phyloP scores from a whole-genome alignment of 352 stramenopile species.

The Pythium dissimile region DNA sequence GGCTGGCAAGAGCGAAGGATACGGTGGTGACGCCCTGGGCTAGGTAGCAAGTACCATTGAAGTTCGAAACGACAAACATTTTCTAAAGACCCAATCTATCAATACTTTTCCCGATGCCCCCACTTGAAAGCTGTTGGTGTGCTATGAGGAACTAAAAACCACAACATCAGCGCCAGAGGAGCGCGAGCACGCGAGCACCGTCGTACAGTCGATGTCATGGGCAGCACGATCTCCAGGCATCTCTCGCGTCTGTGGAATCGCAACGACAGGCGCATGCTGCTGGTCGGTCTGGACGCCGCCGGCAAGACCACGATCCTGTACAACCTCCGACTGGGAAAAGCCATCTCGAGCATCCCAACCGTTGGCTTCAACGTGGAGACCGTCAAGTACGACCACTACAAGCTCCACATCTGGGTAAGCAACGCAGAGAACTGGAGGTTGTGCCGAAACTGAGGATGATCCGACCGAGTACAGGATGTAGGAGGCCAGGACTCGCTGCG shows the following conservation, averaged over 20 bases:
- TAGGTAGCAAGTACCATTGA: slow-evolving; percentile 22
- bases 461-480: slow-evolving; percentile 80
- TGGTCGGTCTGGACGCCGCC: slow-evolving; percentile 70
- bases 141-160: no score
- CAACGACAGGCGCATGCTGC: slow-evolving; percentile 69
- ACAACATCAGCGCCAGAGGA: no score
- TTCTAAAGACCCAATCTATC: background rate
- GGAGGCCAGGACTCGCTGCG: slow-evolving; percentile 74
- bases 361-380: slow-evolving; percentile 85
- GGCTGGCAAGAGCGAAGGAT: slow-evolving; percentile 88
- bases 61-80: slow-evolving; percentile 9
- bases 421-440: no score
- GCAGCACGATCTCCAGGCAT: slow-evolving; percentile 61
- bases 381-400: slow-evolving; percentile 64
- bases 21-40: slow-evolving; percentile 92
- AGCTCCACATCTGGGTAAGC: slow-evolving; percentile 75
- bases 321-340: slow-evolving; percentile 68
- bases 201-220: slow-evolving; percentile 50
- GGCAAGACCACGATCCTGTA: slow-evolving; percentile 86
- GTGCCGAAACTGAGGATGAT: no score
- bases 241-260: slow-evolving; percentile 70
- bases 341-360: slow-evolving; percentile 76
- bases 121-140: background rate
- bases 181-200: no score
- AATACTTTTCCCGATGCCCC: slow-evolving; percentile 2